Base-by-base conservation (phyloP, 805 yeast genomes). In the Zygotorulaspora danielsina region DNA sequence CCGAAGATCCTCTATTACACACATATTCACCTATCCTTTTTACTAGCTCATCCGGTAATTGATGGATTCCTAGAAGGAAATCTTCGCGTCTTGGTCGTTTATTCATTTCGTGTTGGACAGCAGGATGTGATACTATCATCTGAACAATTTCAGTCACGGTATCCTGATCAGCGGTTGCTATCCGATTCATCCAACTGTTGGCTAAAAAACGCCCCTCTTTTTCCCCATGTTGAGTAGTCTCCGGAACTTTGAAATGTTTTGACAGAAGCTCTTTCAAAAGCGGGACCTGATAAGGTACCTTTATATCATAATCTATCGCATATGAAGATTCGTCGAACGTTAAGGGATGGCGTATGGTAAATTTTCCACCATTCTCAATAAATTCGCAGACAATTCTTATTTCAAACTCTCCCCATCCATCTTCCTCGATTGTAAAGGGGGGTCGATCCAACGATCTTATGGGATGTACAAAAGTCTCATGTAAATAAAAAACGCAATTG, bases 341-440 rank as follows among this genome's bases (percentile, higher is more conserved):
- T 55, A 93, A 73, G 61, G 90, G 96, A 61, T 93, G 97, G 52
- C 71, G 73, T 5, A 89, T 63, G 51, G 81, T 81, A 40, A 81
- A 73, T 57, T 85, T 94, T 19, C 97, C 97, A 36, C 79, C 81
- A 51, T 81, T 81, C 41, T 88, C 95, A 10, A 79, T 72, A 34
- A 83, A 70, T 42, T 80, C 79, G 39, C 90, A 70, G 4, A 80
- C 71, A 43, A 93, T 79, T 19, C 83, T 83, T 61, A 90, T 72
- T 56, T 85, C 95, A 57, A 90, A 90, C 55, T 89, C 97, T 56
- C 97, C 98, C 97, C 97, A 90, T 33, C 97, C 98, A 63, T 82
- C 77, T 63, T 90, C 97, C 54, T 79, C 83, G 38, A 90, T 75
- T 51, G 65, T 71, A 67, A 88, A 90, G 6, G 97, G 97, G 5